Base-by-base conservation (phyloP, 352 stramenopile genomes). In the Globisporangium barbulae region DNA sequence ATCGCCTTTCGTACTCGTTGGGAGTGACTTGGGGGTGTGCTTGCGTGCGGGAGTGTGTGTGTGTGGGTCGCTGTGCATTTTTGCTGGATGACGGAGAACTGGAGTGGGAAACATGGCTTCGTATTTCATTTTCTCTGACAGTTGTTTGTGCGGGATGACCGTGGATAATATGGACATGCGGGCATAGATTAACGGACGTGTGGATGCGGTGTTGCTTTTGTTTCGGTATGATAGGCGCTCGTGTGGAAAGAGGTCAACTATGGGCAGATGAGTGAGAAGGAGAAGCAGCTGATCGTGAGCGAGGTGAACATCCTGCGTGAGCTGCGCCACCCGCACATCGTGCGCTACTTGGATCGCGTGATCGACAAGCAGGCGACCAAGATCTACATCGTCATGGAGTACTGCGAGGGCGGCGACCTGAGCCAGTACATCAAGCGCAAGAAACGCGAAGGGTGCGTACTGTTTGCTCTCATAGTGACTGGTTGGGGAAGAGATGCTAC, bases 381-480 rank as follows among this genome's bases (percentile, higher is more conserved):
- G 74, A 93, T 98, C 64, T 97, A 98, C 78, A 98, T 98, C 56
- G 83, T 98, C 62, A 98, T 98, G 93, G 93, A 98, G 69, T 97
- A 90, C 74, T 98, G 92, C 68, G 86, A 96, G 59, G 90, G 90
- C 39, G 90, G 90, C 52, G 90, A 97, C 60, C 68, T 97, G 35
- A 90, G 89, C 44, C 84, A 94, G 70, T 93, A 93, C 73, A 96
- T 97, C 71, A 96, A 94, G 72, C 83, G 89, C 61, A 94, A 96
- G 78, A 94, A 86, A 63, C 86, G 88, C 56, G 88, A 96, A 66
- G 88, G 86, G 84, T 94, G 61, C 56, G 76, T 78, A 12, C 19
- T 44, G 28, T 39, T 28, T 37, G 33, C 25, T 30, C 33, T 25
- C 15, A 3, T 37, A 12, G 28, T 13, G 30, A 44, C 3, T 33